These are phyloP conservation scores for Blastocystis sp. DNA, from an alignment of 352 stramenopile genomes.

Conservation along the genomic window DNA sequence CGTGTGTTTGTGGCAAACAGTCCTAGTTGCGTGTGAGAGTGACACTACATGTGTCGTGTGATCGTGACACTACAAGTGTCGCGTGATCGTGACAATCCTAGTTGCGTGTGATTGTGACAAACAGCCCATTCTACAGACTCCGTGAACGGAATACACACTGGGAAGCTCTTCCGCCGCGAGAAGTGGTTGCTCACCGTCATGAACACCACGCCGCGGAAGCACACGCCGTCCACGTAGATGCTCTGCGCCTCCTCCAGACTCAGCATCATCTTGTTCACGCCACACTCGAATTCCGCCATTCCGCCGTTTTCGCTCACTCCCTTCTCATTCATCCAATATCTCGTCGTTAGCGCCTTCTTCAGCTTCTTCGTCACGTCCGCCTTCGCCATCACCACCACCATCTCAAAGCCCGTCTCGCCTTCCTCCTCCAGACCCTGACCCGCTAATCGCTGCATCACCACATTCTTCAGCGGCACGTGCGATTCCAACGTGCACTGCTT, in stretches of 20 bases:
- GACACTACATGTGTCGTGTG: too few species aligned
- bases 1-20: background rate
- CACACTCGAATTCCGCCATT: background rate
- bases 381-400: background rate
- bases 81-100: too few species aligned
- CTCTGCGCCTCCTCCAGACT: background rate
- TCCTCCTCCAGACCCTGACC: background rate
- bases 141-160: slow-evolving; percentile 42
- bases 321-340: slow-evolving; percentile 29
- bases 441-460: slow-evolving; percentile 25
- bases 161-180: slow-evolving; percentile 22
- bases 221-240: slow-evolving; percentile 31
- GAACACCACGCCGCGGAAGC: slow-evolving; percentile 20
- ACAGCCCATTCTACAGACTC: background rate
- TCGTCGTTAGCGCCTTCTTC: slow-evolving; percentile 14
- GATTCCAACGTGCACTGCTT: slow-evolving; percentile 47
- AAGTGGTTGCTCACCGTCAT: slow-evolving; percentile 44
- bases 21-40: background rate
- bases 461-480: background rate
- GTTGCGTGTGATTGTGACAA: background rate
- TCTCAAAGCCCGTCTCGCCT: background rate
- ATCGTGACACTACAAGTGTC: too few species aligned
- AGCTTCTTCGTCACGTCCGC: slow-evolving; percentile 17
- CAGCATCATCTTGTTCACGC: slow-evolving; percentile 25
- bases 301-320: background rate